Percentiles rank a stretch among this genome's conserved stretches.
Conservation (phyloP, 345 rosid genomes). For the Populus ilicifolia region DNA sequence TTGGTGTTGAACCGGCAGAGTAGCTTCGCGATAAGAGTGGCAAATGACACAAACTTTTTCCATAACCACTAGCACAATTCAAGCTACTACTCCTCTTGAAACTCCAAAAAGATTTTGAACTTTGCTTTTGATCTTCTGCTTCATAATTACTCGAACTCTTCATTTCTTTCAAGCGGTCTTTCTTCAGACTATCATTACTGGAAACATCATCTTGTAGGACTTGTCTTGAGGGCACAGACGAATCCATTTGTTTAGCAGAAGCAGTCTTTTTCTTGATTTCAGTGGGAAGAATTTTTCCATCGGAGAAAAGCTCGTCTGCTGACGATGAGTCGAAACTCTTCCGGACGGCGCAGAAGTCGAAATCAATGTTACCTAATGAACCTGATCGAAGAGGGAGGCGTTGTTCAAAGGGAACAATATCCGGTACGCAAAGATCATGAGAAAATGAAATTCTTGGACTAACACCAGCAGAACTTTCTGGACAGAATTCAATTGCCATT, state of each 20-base stretch:
- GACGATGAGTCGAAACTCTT: slow-evolving; percentile 25
- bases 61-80: slow-evolving; percentile 67
- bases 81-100: slow-evolving; percentile 75
- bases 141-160: slow-evolving; percentile 23
- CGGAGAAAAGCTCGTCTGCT: slow-evolving; percentile 32
- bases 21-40: slow-evolving; percentile 71
- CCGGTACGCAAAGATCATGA: slow-evolving; percentile 55
- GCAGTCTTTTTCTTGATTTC: slow-evolving; percentile 24
- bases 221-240: neutral
- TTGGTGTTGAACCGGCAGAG: slow-evolving; percentile 57
- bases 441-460: slow-evolving; percentile 84
- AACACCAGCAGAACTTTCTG: slow-evolving; percentile 43
- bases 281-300: slow-evolving; percentile 25
- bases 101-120: slow-evolving; percentile 67
- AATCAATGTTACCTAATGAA: slow-evolving; percentile 52
- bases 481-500: slow-evolving; percentile 65
- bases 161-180: slow-evolving; percentile 23
- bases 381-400: slow-evolving; percentile 37
- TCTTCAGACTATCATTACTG: neutral
- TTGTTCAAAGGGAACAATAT: slow-evolving; percentile 48
- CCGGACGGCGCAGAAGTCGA: slow-evolving; percentile 22
- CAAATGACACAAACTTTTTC: slow-evolving; percentile 65
- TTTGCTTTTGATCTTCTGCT: slow-evolving; percentile 36
- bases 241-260: slow-evolving; percentile 22
- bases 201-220: neutral